Base-by-base conservation (phyloP, 345 rosid genomes). In the Pistacia vera region DNA sequence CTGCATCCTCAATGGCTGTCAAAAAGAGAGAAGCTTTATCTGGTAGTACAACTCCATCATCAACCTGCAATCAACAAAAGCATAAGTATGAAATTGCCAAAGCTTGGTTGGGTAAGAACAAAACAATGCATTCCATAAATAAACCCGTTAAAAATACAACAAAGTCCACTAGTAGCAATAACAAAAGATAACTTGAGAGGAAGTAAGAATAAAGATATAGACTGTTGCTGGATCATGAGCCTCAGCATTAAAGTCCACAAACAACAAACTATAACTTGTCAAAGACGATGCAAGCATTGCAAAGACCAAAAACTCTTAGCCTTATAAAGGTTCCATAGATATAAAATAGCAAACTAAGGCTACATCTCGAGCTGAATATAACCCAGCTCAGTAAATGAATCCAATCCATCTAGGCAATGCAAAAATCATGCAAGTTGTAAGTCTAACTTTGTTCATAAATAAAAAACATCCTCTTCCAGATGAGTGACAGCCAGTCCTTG, bases 1-100 rank as follows among this genome's bases (percentile, higher is more conserved):
- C 97, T 2, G 98, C 97, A 84, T 96, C 99, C 81, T 96, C 98
- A 57, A 96, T 93, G 56, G 98, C 97, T 66, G 98, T 92, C 85
- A 96, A 81, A 84, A 80, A 84, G 30, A 96, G 93, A 49, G 97
- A 93, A 70, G 99, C 97, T 86, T 88, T 91, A 82, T 96, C 98
- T 67, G 99, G 99, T 52, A 93, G 86, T 72, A 96, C 90, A 79
- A 92, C 57, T 59, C 99, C 97, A 49, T 88, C 97, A 77, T 84
- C 82, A 75, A 88, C 93, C 98, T 96, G 84, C 52, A 78, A 72
- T 63, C 33, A 55, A 66, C 20, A 41, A 76, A 52, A 49, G 46
- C 33, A 62, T 33, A 65, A 35, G 54, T 30, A 46, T 70, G 63
- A 48, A 66, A 54, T n/a, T 11, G 38, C 20, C 25, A 46, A 41